Evolutionary conservation across 2,329 filamentous ascomycete genomes (phyloP).

Genomic region (Cadophora sp.): DNA sequence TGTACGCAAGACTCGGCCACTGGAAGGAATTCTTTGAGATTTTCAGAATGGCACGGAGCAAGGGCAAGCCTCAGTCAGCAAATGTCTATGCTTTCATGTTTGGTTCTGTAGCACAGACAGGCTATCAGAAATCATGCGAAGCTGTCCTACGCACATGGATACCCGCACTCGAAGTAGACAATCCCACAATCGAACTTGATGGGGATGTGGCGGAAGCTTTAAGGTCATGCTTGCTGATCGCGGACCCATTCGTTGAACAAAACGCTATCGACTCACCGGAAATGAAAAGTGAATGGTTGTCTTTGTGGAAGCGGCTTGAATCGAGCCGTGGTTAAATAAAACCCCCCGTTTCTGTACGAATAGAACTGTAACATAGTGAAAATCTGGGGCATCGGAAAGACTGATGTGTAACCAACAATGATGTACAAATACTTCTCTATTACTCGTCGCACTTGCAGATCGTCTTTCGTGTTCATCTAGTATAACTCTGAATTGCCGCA

Average conservation of each 20-base stretch:
- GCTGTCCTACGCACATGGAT: slow-evolving; percentile 59
- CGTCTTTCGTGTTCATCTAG: neutral
- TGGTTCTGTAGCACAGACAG: slow-evolving; percentile 53
- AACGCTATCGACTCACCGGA: slow-evolving; percentile 27
- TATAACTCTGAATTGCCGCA: neutral
- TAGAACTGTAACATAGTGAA: slow-evolving; percentile 25
- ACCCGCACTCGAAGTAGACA: slow-evolving; percentile 65
- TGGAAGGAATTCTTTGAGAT: slow-evolving; percentile 66
- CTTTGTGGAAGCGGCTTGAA: slow-evolving; percentile 31
- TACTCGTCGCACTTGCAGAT: neutral
- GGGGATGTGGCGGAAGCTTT: slow-evolving; percentile 55
- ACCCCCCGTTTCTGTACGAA: slow-evolving; percentile 19
- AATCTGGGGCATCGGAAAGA: neutral
- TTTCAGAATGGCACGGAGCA: slow-evolving; percentile 62
- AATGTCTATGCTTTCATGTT: slow-evolving; percentile 64
- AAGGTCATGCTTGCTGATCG: slow-evolving; percentile 60
- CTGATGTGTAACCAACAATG: slow-evolving; percentile 4
- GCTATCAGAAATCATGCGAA: slow-evolving; percentile 53
- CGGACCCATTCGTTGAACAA: slow-evolving; percentile 52
- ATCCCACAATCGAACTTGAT: slow-evolving; percentile 54
- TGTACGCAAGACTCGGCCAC: slow-evolving; percentile 55
- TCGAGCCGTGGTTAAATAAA: neutral
- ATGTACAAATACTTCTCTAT: slow-evolving; percentile 1
- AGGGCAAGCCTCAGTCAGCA: slow-evolving; percentile 55
- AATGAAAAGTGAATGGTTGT: slow-evolving; percentile 32